phyloP scores from a whole-genome alignment of 129 eudicot species.

The Ambrosia artemisiifolia region DNA sequence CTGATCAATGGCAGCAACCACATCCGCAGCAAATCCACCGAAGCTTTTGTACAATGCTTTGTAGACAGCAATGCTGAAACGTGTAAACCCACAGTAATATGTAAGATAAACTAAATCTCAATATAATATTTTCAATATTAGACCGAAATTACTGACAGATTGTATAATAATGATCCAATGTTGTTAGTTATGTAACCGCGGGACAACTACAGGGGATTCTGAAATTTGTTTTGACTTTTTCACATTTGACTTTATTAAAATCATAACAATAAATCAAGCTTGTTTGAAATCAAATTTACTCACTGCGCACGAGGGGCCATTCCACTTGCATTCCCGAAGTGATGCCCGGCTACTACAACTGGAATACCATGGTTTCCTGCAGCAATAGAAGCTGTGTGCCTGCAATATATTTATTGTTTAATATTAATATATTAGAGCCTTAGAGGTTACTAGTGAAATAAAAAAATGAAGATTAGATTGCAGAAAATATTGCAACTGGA shows the following conservation, averaged over 20 bases:
- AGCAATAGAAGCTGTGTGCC: slow-evolving; percentile 97
- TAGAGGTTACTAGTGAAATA: slow-evolving; percentile 9
- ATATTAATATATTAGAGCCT: neutral
- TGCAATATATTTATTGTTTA: slow-evolving; percentile 18
- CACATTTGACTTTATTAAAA: neutral
- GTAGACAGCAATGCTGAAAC: slow-evolving; percentile 87
- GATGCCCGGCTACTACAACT: slow-evolving; percentile 87
- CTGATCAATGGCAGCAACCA: slow-evolving; percentile 99
- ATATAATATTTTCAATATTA: neutral
- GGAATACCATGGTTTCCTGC: slow-evolving; percentile 97
- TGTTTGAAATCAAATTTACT: slow-evolving; percentile 22
- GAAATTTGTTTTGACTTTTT: neutral
- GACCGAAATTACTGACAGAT: neutral
- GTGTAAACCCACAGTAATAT: neutral
- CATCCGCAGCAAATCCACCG: slow-evolving; percentile 99
- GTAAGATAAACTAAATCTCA: neutral
- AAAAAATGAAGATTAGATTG: neutral
- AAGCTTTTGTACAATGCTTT: slow-evolving; percentile 95
- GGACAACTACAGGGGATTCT: neutral
- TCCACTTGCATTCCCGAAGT: slow-evolving; percentile 96
- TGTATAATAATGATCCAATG: neutral
- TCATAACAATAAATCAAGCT: slow-evolving; percentile 10
- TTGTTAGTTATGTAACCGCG: neutral
- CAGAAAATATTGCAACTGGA: slow-evolving; percentile 5
- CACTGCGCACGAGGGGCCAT: slow-evolving; percentile 99